Evolutionary conservation across 225 moss, liverwort and hornwort genomes (phyloP), one percentile per base, ranked within the genome.

Genomic region (Lunularia cruciata): DNA sequence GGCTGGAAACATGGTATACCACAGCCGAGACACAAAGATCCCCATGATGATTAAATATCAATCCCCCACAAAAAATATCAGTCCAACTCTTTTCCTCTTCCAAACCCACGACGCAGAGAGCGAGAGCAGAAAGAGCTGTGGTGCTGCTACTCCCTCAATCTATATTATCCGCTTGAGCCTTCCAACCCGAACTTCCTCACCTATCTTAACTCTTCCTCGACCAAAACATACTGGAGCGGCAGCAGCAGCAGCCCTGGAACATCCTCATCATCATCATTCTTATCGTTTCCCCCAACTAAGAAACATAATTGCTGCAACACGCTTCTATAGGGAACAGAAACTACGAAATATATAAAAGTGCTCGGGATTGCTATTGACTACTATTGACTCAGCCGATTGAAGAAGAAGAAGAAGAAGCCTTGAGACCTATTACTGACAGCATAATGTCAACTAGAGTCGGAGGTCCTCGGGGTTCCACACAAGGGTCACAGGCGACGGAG

Each of bases 1-100:
- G 10, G 90, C 90, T 51, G 90, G 90, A 73, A 91, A 91, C 83
- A 91, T 88, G 54, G 84, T 84, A 78, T 86, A 91, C 90, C 90
- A 91, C 75, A 91, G 67, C 77, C 90, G 84, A 31, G 90, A 91
- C 65, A 91, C 72, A 69, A 91, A 31, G 40, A 88, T 86, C 73
- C 90, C 90, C 90, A 91, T 91, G 71, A 71, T 75, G n/a, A n/a
- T n/a, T n/a, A n/a, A n/a, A n/a, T n/a, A n/a, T n/a, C n/a, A n/a
- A n/a, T n/a, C n/a, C n/a, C n/a, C n/a, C n/a, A n/a, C n/a, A n/a
- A n/a, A n/a, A n/a, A n/a, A n/a, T n/a, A n/a, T n/a, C n/a, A n/a
- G n/a, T n/a, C n/a, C n/a, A n/a, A n/a, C n/a, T n/a, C n/a, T n/a
- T n/a, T 40, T 40, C 40, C 40, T 40, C 43, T 28, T n/a, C 40